Conservation (phyloP, 352 stramenopile genomes). For the Pythium guiyangense region DNA sequence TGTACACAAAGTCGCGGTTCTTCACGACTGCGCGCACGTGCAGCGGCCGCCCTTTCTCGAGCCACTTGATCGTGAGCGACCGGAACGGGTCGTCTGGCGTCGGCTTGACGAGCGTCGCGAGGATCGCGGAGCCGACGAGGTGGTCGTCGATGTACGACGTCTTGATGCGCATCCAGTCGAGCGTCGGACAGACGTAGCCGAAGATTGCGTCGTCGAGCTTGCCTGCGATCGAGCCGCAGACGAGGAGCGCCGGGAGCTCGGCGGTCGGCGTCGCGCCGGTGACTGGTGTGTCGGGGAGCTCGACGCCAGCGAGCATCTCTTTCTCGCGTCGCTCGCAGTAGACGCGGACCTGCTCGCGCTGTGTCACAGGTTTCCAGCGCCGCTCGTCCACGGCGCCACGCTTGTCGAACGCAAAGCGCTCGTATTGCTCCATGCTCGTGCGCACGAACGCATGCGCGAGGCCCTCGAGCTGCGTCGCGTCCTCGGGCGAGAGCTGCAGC, state of each 20-base stretch:
- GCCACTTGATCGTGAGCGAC: slow-evolving; percentile 39
- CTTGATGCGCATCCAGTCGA: slow-evolving; percentile 50
- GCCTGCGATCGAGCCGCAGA: slow-evolving; percentile 11
- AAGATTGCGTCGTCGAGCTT: slow-evolving; percentile 17
- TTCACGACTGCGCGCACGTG: slow-evolving; percentile 41
- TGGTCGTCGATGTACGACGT: slow-evolving; percentile 36
- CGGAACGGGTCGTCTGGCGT: slow-evolving; percentile 4
- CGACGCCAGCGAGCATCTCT: not conserved
- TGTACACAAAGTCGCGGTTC: slow-evolving; percentile 57
- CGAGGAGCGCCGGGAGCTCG: slow-evolving; percentile 5
- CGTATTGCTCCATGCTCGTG: slow-evolving; percentile 9
- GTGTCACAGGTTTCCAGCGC: slow-evolving; percentile 11
- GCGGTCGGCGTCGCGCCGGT: not conserved
- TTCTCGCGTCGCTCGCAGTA: slow-evolving; percentile 5
- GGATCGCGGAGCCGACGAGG: slow-evolving; percentile 8
- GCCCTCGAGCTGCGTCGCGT: slow-evolving; percentile 9
- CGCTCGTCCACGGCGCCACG: slow-evolving; percentile 6
- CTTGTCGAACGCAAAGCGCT: slow-evolving; percentile 7
- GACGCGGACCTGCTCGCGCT: slow-evolving; percentile 9
- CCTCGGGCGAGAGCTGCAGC: slow-evolving; percentile 10
- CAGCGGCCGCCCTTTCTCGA: slow-evolving; percentile 36
- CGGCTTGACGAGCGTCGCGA: slow-evolving; percentile 11
- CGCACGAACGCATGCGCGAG: slow-evolving; percentile 11
- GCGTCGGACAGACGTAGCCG: slow-evolving; percentile 18
- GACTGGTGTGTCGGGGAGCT: slow-evolving; percentile 2